A percentile compares a stretch with the other conserved stretches of the same genome.
Conservation (phyloP, 768 basidiomycete genomes). For the Cubamyces lactineus region DNA sequence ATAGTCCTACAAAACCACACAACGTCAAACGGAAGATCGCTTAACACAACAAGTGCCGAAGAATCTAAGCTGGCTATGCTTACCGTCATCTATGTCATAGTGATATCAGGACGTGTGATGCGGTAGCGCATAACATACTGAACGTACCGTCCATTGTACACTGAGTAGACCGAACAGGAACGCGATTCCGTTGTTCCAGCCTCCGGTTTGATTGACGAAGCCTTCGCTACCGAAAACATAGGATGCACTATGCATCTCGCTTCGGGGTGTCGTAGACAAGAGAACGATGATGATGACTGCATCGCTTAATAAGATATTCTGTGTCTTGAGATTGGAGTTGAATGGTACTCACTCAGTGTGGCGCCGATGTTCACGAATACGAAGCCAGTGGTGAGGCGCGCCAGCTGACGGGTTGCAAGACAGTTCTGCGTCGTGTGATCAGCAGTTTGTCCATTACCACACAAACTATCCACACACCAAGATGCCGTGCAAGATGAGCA, state of each 20-base stretch:
- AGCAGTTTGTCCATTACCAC: background rate
- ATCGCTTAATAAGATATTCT: background rate
- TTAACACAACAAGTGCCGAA: slow-evolving; percentile 8
- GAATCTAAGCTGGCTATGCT: slow-evolving; percentile 18
- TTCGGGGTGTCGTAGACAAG: slow-evolving; percentile 69
- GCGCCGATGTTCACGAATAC: slow-evolving; percentile 89
- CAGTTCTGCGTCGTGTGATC: slow-evolving; percentile 52
- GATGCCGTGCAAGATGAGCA: slow-evolving; percentile 78
- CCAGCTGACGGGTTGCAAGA: slow-evolving; percentile 73
- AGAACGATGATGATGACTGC: slow-evolving; percentile 85
- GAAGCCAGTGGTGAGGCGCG: slow-evolving; percentile 71
- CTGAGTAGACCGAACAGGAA: slow-evolving; percentile 85
- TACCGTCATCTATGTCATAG: slow-evolving; percentile 58
- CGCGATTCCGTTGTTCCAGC: slow-evolving; percentile 76
- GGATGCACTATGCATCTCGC: slow-evolving; percentile 77
- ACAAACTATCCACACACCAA: slow-evolving; percentile 45
- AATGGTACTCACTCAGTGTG: slow-evolving; percentile 38
- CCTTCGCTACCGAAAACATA: slow-evolving; percentile 82
- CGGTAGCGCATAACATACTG: background rate
- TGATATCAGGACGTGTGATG: background rate
- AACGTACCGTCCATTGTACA: slow-evolving; percentile 83
- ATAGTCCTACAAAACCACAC: slow-evolving; percentile 56
- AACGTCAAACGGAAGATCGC: background rate
- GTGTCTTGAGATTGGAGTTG: background rate
- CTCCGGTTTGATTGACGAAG: slow-evolving; percentile 79